Percentiles rank a stretch among this genome's conserved stretches.
These are phyloP conservation scores for Yarrowia keelungensis DNA, from an alignment of 805 yeast genomes.

Conservation along the genomic window DNA sequence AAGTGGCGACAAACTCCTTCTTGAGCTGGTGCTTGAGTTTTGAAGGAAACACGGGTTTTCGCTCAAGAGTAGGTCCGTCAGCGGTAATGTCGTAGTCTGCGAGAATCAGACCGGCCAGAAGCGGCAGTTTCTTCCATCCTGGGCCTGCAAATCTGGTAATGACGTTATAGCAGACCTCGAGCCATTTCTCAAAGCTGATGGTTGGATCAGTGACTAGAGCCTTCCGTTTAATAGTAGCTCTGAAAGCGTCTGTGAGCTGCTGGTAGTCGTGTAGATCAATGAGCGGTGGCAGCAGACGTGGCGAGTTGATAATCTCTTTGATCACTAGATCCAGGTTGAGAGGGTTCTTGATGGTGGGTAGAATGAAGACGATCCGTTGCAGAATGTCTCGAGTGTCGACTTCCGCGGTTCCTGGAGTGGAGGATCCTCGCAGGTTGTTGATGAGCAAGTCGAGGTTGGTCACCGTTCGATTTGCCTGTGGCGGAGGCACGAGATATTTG, in stretches of 20 bases:
- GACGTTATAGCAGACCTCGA: conserved; percentile 37
- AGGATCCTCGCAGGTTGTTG: conserved; percentile 30
- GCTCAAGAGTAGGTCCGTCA: conserved; percentile 11
- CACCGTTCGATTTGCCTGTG: conserved; percentile 23
- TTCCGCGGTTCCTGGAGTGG: conserved; percentile 19
- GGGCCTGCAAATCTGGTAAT: conserved; percentile 29
- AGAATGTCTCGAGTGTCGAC: conserved; percentile 26
- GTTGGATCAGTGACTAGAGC: conserved; percentile 45
- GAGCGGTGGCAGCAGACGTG: conserved; percentile 39
- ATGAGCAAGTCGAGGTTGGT: conserved; percentile 40
- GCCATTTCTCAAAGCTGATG: conserved; percentile 42
- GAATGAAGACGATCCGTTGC: conserved; percentile 33
- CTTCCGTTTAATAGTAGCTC: conserved; percentile 44
- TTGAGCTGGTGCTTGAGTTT: conserved; percentile 16
- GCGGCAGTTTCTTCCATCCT: conserved; percentile 43
- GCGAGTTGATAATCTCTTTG: conserved; percentile 43
- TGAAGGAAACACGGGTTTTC: background rate
- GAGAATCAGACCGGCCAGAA: conserved; percentile 42
- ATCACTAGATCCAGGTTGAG: conserved; percentile 43
- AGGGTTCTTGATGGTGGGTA: conserved; percentile 44
- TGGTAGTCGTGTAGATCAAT: conserved; percentile 21
- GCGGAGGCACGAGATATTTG: conserved; percentile 27
- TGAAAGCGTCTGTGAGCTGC: conserved; percentile 44
- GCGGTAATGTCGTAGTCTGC: conserved; percentile 24
- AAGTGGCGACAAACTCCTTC: conserved; percentile 23